A percentile compares a stretch with the other conserved stretches of the same genome.
Evolutionary conservation across 345 rosid genomes (phyloP).

Genomic region (Brassica rapa): DNA sequence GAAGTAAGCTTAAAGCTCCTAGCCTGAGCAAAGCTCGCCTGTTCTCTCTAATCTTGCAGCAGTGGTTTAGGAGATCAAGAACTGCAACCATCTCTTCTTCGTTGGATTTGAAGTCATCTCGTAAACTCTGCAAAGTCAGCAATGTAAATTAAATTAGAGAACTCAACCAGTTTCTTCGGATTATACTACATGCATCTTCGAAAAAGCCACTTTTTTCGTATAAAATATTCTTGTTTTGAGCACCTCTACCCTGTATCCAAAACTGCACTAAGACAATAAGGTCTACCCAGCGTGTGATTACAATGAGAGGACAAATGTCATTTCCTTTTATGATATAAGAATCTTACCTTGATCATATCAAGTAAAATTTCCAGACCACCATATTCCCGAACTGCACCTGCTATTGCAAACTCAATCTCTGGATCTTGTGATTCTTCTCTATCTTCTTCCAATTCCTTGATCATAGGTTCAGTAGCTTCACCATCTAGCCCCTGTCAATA

Average conservation of each 20-base stretch:
- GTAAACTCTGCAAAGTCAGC: slow-evolving; percentile 57
- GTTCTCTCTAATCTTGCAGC: slow-evolving; percentile 96
- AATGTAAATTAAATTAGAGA: slow-evolving; percentile 22
- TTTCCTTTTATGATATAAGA: slow-evolving; percentile 6
- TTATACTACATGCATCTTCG: slow-evolving; percentile 4
- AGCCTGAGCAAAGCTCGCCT: slow-evolving; percentile 79
- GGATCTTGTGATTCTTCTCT: slow-evolving; percentile 99
- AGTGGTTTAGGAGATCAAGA: slow-evolving; percentile 91
- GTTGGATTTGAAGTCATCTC: slow-evolving; percentile 91
- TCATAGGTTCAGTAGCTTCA: slow-evolving; percentile 99
- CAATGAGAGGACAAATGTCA: slow-evolving; percentile 7
- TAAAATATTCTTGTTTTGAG: slow-evolving; percentile 18
- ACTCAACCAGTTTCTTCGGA: slow-evolving; percentile 14
- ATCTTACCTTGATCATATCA: slow-evolving; percentile 83
- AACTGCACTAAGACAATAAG: slow-evolving; percentile 9
- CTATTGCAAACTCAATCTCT: slow-evolving; percentile 96
- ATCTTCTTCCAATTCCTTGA: slow-evolving; percentile 97
- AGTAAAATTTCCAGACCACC: slow-evolving; percentile 91
- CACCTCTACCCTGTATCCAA: slow-evolving; percentile 17
- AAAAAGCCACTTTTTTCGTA: slow-evolving; percentile 13
- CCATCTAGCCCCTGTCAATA: slow-evolving; percentile 88
- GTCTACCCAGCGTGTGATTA: slow-evolving; percentile 14
- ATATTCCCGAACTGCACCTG: slow-evolving; percentile 93
- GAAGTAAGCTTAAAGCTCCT: slow-evolving; percentile 93
- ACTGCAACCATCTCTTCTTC: slow-evolving; percentile 91